Evolutionary conservation across 169 alveolate species (phyloP), one percentile per base, ranked within the genome.

Genomic region (Cryptosporidium muris): DNA sequence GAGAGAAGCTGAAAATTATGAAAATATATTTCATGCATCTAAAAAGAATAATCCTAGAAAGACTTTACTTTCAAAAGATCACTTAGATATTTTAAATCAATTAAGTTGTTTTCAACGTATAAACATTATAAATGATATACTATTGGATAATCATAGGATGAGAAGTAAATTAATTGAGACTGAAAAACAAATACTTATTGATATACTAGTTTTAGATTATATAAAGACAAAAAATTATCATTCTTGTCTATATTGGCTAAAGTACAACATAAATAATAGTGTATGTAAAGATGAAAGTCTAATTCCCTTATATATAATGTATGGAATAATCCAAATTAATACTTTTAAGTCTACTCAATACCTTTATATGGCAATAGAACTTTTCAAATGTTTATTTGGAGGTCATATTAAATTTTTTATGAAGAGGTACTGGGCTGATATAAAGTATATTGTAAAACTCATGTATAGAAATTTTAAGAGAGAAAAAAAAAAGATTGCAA

Each of bases 351-450:
- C 43, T 40, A 36, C 12, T 40, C 14, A 16, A 25, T 43, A 54
- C 9, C 42, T 74, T 12, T 9, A 9, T 34, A 74, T 16, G 47
- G 85, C 85, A 36, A 52, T 60, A 3, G 43, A 37, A 54, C 47
- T 74, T 34, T 56, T 51, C 12, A 60, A 43, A 16, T 47, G 60
- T 0, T 11, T 74, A 9, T 74, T 74, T 38, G 85, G 85, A 16
- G 34, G 7, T 12, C 12, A 60, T 25, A 11, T 53, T 9, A 74
- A 42, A 47, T 74, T 74, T 38, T 74, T 74, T 9, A 74, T 74
- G 38, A 74, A 74, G 40, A 43, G 85, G 4, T 74, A 74, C 36
- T 74, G 85, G 85, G 12, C 38, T 9, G 85, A 74, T 36, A 54
- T 74, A 6, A 74, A 42, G 34, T 16, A 42, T 45, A 43, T 62